These are phyloP conservation scores for Colletotrichum theobromicola DNA, from an alignment of 2,329 filamentous ascomycete species.

Conservation along the genomic window DNA sequence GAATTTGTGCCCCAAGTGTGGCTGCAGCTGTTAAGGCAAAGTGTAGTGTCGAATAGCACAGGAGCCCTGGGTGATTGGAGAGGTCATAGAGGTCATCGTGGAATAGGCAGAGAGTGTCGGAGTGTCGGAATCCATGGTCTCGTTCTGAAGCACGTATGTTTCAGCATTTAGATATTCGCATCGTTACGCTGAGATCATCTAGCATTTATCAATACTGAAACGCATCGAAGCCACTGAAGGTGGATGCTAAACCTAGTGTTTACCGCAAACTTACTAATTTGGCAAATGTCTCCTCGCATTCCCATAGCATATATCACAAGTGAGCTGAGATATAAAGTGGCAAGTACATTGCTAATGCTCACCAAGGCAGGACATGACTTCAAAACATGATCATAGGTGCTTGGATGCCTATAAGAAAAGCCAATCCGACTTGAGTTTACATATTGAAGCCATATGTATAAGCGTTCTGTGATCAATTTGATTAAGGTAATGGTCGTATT, in stretches of 20 bases:
- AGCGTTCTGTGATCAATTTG: too few species aligned
- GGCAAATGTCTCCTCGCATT: too few species aligned
- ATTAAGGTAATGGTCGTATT: too few species aligned
- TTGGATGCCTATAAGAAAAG: too few species aligned
- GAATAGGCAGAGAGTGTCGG: not conserved
- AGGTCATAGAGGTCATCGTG: not conserved
- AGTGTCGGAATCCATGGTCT: not conserved
- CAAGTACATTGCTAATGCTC: too few species aligned
- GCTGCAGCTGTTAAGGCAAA: not conserved
- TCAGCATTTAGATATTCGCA: not conserved
- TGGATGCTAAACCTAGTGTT: not conserved
- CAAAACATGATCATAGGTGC: too few species aligned
- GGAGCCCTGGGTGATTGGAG: not conserved
- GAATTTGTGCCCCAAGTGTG: not conserved
- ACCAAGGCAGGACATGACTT: too few species aligned
- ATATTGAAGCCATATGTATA: too few species aligned
- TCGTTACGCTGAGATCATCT: not conserved
- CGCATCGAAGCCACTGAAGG: not conserved
- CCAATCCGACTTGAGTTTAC: too few species aligned
- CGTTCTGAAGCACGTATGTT: not conserved
- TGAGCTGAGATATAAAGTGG: too few species aligned
- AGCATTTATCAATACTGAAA: not conserved
- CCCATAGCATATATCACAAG: too few species aligned
- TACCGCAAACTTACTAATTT: too few species aligned
- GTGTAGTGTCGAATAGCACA: not conserved